Percentiles rank a stretch among this genome's conserved stretches.
Evolutionary conservation across 179 eudicot species (phyloP).

Genomic region (Pouteria campechiana): DNA sequence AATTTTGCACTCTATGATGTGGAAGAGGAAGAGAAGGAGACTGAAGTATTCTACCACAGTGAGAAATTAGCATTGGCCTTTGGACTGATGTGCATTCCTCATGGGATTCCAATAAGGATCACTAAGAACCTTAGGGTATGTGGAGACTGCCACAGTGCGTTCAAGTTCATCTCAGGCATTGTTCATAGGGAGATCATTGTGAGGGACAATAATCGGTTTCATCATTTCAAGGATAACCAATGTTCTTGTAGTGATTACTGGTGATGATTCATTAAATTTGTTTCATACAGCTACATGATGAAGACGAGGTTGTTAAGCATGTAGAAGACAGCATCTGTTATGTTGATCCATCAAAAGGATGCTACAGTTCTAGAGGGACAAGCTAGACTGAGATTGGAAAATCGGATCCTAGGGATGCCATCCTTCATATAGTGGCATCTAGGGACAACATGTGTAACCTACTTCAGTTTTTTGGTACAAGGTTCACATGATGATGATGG

Average conservation of each 20-base stretch:
- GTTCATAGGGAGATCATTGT: conserved; percentile 38
- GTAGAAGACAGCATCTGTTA: no score
- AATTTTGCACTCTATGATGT: conserved; percentile 37
- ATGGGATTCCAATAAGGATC: conserved; percentile 40
- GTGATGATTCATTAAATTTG: no score
- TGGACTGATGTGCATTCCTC: conserved; percentile 37
- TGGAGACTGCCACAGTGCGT: conserved; percentile 40
- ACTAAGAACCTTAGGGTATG: conserved; percentile 47
- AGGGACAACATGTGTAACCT: no score
- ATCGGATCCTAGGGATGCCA: no score
- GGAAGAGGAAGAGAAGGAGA: conserved; percentile 51
- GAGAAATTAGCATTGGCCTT: conserved; percentile 56
- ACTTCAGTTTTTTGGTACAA: no score
- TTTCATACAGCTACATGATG: no score
- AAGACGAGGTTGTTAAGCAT: no score
- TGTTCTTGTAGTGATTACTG: conserved; percentile 55
- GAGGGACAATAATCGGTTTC: conserved; percentile 48
- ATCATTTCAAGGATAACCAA: conserved; percentile 21
- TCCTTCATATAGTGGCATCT: no score
- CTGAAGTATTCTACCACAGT: conserved; percentile 46
- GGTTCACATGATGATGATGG: no score
- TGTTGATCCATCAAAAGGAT: no score
- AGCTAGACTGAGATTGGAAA: no score
- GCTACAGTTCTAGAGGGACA: no score
- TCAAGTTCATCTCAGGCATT: conserved; percentile 37